Evolutionary conservation across 345 rosid genomes (phyloP), one percentile per base, ranked within the genome.

Genomic region (Populus deltoides): DNA sequence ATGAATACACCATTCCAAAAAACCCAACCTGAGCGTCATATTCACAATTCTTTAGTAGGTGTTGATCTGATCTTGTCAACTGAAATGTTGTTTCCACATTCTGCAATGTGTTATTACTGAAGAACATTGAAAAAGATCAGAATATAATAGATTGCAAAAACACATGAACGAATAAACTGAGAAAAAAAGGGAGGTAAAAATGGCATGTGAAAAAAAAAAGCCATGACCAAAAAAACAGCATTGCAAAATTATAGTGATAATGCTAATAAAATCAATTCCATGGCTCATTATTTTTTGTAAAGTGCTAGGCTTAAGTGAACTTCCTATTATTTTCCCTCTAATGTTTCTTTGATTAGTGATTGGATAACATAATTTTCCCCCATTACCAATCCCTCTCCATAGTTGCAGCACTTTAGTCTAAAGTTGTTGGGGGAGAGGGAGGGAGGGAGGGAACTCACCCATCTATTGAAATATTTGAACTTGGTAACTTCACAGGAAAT

Each of bases 11-110:
- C 39, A 25, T 73, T 49, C 51, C 45, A 43, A 57, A 43, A 66
- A 39, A 75, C 73, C 71, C 61, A 72, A 85, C 87, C 87, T 85
- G 87, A 33, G 82, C 57, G 22, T 77, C 87, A 80, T 75, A 77
- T 38, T 80, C 85, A 66, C 62, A 27, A 53, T 63, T 77, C 76
- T 62, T 70, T 61, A 82, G 75, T 47, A 68, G 77, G 22, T 74
- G 82, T 38, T 61, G 78, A 41, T 77, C 49, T n/a, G 41, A 61
- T 73, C 75, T 74, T 29, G 83, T 77, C 75, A 82, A 63, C 5
- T 67, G 74, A 53, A 85, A 85, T 22, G 81, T 77, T 53, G 70
- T 69, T 75, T 82, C 83, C 68, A 73, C 80, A 29, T 41, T 82
- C 71, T 74, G 80, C 65, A 68, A 11, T n/a, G 80, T 79, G 73